phyloP scores from a whole-genome alignment of 805 yeast species.

The Ogataea dorogensis region DNA sequence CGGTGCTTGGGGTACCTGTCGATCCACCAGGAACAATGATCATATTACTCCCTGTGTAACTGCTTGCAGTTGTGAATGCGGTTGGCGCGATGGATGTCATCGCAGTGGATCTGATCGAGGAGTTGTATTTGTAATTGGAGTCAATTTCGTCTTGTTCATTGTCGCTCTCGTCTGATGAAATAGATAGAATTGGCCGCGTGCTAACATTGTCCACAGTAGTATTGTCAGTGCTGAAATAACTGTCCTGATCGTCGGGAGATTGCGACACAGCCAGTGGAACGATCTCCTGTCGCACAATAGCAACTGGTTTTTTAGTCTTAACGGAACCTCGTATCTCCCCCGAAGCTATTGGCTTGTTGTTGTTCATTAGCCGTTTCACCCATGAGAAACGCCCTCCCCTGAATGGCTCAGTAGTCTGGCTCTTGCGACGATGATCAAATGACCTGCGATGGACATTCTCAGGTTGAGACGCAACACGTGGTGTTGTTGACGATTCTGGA shows the following conservation, averaged over 20 bases:
- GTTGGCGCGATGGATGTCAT: conserved; percentile 50
- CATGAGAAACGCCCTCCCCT: conserved; percentile 33
- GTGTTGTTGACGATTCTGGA: background rate
- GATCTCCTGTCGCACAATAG: conserved; percentile 3
- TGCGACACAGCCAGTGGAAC: background rate
- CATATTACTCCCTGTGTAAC: conserved; percentile 18
- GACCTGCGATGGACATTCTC: conserved; percentile 6
- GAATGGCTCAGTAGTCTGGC: conserved; percentile 4
- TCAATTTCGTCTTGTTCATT: conserved; percentile 19
- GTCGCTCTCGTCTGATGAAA: conserved; percentile 34
- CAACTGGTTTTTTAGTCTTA: no score
- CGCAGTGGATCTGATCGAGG: conserved; percentile 42
- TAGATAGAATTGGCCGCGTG: conserved; percentile 48
- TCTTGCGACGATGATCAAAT: conserved; percentile 9
- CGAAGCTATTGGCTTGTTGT: conserved; percentile 18
- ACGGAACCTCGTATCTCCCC: conserved; percentile 1
- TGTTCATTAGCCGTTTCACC: conserved; percentile 36
- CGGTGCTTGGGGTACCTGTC: conserved; percentile 3
- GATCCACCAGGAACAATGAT: conserved; percentile 25
- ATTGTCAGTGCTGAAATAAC: conserved; percentile 21
- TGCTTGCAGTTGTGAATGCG: conserved; percentile 20
- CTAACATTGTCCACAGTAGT: conserved; percentile 38
- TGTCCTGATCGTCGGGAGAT: conserved; percentile 14
- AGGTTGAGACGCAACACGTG: background rate
- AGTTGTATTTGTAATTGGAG: conserved; percentile 18